Evolutionary conservation across 2,329 filamentous ascomycete species (phyloP), one percentile per base, ranked within the genome.

Genomic region (Claviceps humidiphila): DNA sequence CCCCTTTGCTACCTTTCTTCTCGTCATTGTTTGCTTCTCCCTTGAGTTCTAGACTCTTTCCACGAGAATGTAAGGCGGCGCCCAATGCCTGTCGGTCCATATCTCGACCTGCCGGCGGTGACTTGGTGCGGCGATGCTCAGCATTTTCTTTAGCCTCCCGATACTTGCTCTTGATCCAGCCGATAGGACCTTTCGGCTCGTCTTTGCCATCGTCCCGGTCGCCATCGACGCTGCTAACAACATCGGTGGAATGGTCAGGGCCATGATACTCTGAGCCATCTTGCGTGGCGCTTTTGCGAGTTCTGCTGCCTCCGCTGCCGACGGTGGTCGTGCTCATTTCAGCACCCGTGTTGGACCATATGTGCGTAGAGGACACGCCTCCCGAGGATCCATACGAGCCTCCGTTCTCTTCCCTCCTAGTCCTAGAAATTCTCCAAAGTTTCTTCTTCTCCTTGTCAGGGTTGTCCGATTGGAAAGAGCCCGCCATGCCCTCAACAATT

Each of bases 391-490:
- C 61, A 59, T 67, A 46, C 58, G 71, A 60, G 24, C 72, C 64
- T 11, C 74, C 68, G 45, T 74, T 66, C 38, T 82, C 81, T 38
- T 83, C 78, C 55, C 77, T 81, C 51, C 75, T 66, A 37, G 60
- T 76, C 20, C 82, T 82, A 17, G 88, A 85, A 50, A 89, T 74
- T 72, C 89, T 88, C 72, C 78, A 80, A 30, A 85, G 81, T 53
- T 77, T 80, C 61, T 84, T 85, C 66, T 82, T 86, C 51, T 86
- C 82, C 59, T 78, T 82, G 51, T 85, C 82, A 14, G 80, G 72
- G 44, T 67, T 65, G 4, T 75, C 74, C 39, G 65, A 50, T n/a
- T 59, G 58, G 26, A 59, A 52, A 5, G 66, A 47, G 30, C 30
- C 59, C 6, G 63, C 60, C 0, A 67, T 59, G 37, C 89, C 85